Base-by-base conservation (phyloP, 106 monocot genomes). In the Dendrobium chrysotoxum region DNA sequence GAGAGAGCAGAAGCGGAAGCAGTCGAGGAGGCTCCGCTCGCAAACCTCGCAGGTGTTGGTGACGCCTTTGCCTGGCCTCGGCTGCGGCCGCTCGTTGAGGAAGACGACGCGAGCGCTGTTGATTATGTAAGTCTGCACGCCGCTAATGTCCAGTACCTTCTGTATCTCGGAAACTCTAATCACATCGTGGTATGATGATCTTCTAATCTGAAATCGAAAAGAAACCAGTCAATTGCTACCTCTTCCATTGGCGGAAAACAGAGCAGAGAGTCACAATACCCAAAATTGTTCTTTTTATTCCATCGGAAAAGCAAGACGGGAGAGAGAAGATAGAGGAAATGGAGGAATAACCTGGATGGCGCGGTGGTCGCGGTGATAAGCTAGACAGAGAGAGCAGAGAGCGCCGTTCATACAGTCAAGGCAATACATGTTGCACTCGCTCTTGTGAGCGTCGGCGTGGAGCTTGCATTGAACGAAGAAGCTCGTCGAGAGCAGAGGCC, bases 81-180 rank as follows among this genome's bases (percentile, higher is more conserved):
- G 86, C 86, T 91, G 91, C 2, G 91, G 91, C 55, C 91, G 78
- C 67, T 91, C 86, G 76, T 91, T 91, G 41, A 91, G 74, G 86
- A 91, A 91, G 23, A 97, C 93, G 28, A 97, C 90, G 53, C 96
- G 93, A n/a, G 96, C 96, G 81, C 96, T 97, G 91, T 97, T 97
- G 82, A 95, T 95, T 53, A 95, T 88, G 87, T 95, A 95, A 2
- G 95, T 95, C 83, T 95, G 95, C 42, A 97, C 93, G 28, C 89
- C 93, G 47, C 80, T 82, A 76, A 94, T 92, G 85, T 97, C 96
- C 41, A 97, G 80, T 26, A 90, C 85, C 65, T 92, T 93, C 78
- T 92, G 93, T 6, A 89, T 92, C 86, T 98, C 97, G 28, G 92
- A 89, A 28, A 97, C 97, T 54, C 97, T 80, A 35, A 97, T 97